These are phyloP conservation scores for Lasiosphaeris hirsuta DNA, from an alignment of 495 filamentous ascomycete species.

Conservation along the genomic window DNA sequence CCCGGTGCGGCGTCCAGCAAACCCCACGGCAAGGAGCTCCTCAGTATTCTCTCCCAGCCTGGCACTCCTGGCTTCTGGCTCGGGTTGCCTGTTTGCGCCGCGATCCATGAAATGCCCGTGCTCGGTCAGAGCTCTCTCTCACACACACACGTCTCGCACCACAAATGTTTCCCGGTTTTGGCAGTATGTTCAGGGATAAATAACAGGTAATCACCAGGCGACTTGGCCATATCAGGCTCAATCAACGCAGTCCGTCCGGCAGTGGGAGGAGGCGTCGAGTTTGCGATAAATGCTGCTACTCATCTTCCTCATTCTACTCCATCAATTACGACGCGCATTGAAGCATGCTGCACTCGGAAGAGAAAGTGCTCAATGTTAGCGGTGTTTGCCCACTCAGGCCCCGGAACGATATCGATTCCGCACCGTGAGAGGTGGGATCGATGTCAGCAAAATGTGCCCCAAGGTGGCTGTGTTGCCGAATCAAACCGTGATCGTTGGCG, in stretches of 20 bases:
- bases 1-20: neutral
- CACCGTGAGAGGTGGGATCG: neutral
- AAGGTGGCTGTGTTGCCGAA: constrained; percentile 10
- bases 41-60: neutral
- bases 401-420: too few relatives aligned
- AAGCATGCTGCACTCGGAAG: neutral
- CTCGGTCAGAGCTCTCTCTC: too few relatives aligned
- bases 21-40: neutral
- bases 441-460: constrained; percentile 1
- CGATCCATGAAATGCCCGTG: too few relatives aligned
- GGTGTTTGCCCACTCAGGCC: too few relatives aligned
- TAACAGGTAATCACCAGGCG: neutral
- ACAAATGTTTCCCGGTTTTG: too few relatives aligned
- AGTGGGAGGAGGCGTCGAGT: neutral
- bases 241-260: neutral
- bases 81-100: too few relatives aligned
- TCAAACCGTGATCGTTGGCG: constrained; percentile 3
- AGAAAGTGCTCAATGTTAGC: too few relatives aligned
- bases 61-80: neutral
- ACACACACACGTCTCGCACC: too few relatives aligned
- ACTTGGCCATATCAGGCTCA: constrained; percentile 2
- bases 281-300: neutral
- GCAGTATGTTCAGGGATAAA: neutral
- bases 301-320: too few relatives aligned
- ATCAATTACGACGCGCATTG: too few relatives aligned